Percentiles rank a stretch among this genome's conserved stretches.
Evolutionary conservation across 1,284 basidiomycete genomes (phyloP).

Genomic region (Sphaerobolus stellatus): DNA sequence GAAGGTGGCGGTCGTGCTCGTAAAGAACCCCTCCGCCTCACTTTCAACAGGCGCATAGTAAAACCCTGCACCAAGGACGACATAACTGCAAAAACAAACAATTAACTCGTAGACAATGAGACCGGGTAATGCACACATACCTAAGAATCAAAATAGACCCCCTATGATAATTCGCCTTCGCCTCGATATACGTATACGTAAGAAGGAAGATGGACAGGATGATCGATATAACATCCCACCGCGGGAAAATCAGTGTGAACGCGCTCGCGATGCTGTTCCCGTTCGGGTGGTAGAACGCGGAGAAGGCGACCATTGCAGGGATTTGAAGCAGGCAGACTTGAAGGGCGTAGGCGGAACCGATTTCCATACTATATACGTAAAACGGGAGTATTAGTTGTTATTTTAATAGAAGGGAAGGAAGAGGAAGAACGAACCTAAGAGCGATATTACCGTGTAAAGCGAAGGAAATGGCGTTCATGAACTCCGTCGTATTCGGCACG

Average conservation of each 20-base stretch:
- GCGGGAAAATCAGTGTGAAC: conserved; percentile 96
- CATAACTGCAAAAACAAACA: conserved; percentile 51
- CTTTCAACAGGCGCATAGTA: conserved; percentile 56
- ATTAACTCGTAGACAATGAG: background rate
- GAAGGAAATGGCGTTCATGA: conserved; percentile 99
- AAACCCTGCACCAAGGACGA: conserved; percentile 78
- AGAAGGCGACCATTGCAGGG: conserved; percentile 98
- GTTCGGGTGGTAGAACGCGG: conserved; percentile 85
- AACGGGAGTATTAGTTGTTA: conserved; percentile 12
- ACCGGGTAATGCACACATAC: conserved; percentile 39
- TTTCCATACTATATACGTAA: conserved; percentile 83
- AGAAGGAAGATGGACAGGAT: conserved; percentile 94
- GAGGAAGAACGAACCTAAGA: conserved; percentile 62
- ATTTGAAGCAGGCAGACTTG: conserved; percentile 98
- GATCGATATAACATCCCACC: conserved; percentile 97
- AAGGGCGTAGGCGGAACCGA: conserved; percentile 96
- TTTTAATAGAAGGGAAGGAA: background rate
- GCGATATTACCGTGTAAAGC: conserved; percentile 98
- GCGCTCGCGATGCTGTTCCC: conserved; percentile 79
- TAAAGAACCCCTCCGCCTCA: no score
- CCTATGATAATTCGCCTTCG: conserved; percentile 94
- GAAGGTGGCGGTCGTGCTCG: background rate
- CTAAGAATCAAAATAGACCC: conserved; percentile 91
- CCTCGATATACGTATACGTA: conserved; percentile 99
- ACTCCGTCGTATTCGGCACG: conserved; percentile 98